These are phyloP conservation scores for Erysimum cheiranthoides DNA, from an alignment of 345 rosid species.

Conservation along the genomic window DNA sequence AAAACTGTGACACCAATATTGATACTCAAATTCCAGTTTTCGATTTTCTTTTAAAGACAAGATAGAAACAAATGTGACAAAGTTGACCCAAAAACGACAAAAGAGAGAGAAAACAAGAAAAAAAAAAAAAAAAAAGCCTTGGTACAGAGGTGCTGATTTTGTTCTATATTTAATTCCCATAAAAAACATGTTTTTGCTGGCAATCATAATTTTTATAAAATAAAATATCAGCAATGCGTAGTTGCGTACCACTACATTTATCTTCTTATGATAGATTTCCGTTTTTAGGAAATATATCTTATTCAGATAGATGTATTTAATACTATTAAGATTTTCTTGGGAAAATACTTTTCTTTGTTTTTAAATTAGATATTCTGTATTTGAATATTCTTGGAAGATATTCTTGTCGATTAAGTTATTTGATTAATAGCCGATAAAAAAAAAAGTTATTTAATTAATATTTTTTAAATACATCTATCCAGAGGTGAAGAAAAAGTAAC, in stretches of 20 bases:
- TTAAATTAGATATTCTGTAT: neutral
- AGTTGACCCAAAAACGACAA: slow-evolving; percentile 18
- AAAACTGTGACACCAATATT: neutral
- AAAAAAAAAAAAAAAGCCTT: neutral
- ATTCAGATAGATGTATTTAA: neutral
- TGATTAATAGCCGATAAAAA: neutral
- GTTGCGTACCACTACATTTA: neutral
- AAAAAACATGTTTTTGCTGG: neutral
- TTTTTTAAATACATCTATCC: neutral
- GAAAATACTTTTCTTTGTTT: neutral
- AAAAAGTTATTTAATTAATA: too few species aligned
- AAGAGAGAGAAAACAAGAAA: neutral
- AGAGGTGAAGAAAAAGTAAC: slow-evolving; percentile 1
- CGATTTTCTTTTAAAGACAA: neutral
- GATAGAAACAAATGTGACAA: neutral
- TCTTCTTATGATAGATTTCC: neutral
- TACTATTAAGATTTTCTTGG: too few species aligned
- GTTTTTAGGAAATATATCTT: slow-evolving; percentile 2
- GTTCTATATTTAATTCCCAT: neutral
- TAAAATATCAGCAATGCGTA: too few species aligned
- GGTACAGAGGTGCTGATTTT: neutral
- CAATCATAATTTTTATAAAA: neutral
- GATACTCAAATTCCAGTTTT: slow-evolving; percentile 1
- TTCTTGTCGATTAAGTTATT: neutral
- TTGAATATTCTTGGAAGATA: too few species aligned